Base-by-base conservation (phyloP, 495 filamentous ascomycete genomes). In the Neurospora discreta region DNA sequence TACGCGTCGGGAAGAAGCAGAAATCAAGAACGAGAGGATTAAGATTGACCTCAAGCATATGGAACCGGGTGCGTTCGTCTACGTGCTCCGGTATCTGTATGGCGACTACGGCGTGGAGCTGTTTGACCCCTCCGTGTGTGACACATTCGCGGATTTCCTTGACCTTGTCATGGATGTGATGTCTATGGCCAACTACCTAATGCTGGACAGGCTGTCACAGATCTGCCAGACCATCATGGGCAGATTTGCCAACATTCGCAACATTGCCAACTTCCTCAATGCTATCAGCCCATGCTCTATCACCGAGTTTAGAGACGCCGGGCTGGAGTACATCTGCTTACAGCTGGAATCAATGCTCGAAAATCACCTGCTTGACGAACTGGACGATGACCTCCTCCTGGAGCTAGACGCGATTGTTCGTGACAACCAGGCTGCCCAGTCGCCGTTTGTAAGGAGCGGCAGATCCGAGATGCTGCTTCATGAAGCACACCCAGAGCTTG, bases 161-260 rank as follows among this genome's bases (percentile, higher is more conserved):
- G 93, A 98, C 74, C 82, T 95, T 40, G 83, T 98, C n/a, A 86
- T 98, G 82, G 95, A 97, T 72, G 92, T 98, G 39, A 90, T 97
- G 86, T 90, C 89, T 70, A 90, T 93, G 43, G 92, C 93, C 10
- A 92, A 99, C 76, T 95, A 98, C 76, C 84, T 99, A 72, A 97
- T 99, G 94, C 87, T 99, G 42, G 95, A 98, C 78, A 85, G 93
- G 38, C 81, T 99, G 36, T 92, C 91, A 15, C 93, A 97, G 78
- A 89, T 95, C 16, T 98, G 95, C 79, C 95, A 99, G 77, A 89
- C 89, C 71, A 82, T 93, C 58, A 87, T 98, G 72, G 95, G 95
- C n/a, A 87, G 86, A 44, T 97, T 94, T 80, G 93, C 96, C 18
- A 94, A 88, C 70, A 91, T 89, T 33, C 92, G 96, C 44, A 99